phyloP scores from a whole-genome alignment of 441 rosid genomes.

The Pelargonium hybrid region DNA sequence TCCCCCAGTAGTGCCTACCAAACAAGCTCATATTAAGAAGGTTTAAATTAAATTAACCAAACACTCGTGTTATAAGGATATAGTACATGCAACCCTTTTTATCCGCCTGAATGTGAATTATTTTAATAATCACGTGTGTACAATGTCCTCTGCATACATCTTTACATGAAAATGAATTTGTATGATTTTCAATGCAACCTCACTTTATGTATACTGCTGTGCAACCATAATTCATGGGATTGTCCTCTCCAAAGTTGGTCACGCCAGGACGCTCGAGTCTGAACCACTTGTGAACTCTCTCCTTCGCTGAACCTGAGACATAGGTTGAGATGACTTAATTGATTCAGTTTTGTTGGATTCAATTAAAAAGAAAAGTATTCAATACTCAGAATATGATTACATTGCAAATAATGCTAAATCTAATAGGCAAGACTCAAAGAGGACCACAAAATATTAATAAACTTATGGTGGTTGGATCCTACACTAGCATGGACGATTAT shows the following conservation, averaged over 20 bases:
- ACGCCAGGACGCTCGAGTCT: slow-evolving; percentile 41
- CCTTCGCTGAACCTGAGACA: slow-evolving; percentile 26
- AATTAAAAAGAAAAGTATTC: not conserved
- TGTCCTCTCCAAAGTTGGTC: slow-evolving; percentile 55
- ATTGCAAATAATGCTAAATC: not conserved
- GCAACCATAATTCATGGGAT: slow-evolving; percentile 73
- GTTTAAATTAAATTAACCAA: no score
- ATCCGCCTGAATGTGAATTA: no score
- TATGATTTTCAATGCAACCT: slow-evolving; percentile 2
- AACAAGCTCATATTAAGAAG: no score
- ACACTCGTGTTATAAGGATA: no score
- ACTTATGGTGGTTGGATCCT: not conserved
- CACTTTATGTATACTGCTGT: slow-evolving; percentile 77
- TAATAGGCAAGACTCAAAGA: no score
- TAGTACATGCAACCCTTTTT: no score
- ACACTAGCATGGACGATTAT: not conserved
- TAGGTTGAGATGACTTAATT: slow-evolving; percentile 8
- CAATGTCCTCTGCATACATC: no score
- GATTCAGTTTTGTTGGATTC: slow-evolving; percentile 9
- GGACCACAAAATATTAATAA: no score
- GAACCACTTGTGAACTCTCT: slow-evolving; percentile 24
- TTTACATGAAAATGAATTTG: no score
- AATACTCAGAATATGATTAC: not conserved
- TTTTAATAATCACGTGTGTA: no score
- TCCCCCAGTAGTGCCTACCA: no score